Percentiles rank a stretch among this genome's conserved stretches.
These are phyloP conservation scores for Theobroma cacao DNA, from an alignment of 345 rosid genomes.

Conservation along the genomic window DNA sequence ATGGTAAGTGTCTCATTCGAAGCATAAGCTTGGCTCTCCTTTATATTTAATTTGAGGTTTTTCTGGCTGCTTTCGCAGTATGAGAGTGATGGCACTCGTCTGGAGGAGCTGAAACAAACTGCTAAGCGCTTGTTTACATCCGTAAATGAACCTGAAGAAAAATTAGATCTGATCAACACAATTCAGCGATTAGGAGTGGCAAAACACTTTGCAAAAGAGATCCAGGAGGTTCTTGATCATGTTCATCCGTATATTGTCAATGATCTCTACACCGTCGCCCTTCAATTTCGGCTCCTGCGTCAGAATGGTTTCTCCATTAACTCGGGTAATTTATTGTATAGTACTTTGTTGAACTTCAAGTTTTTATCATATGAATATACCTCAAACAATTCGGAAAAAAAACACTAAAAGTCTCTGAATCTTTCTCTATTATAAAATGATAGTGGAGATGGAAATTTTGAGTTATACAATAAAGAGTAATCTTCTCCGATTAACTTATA, in stretches of 20 bases:
- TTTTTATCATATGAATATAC: no score
- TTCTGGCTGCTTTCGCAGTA: not conserved
- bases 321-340: not conserved
- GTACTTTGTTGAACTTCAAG: no score
- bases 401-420: no score
- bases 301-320: not conserved
- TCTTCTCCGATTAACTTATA: no score
- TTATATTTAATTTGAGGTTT: not conserved
- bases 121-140: not conserved
- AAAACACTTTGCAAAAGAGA: not conserved
- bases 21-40: not conserved
- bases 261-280: not conserved
- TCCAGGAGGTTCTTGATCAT: not conserved
- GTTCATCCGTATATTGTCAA: not conserved
- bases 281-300: not conserved
- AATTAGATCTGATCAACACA: not conserved
- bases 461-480: no score
- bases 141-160: not conserved
- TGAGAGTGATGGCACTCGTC: not conserved
- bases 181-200: not conserved
- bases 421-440: no score
- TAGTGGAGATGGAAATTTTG: no score
- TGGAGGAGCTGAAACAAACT: not conserved
- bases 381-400: no score
- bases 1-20: not conserved